Evolutionary conservation across 768 basidiomycete species (phyloP), one percentile per base, ranked within the genome.

Genomic region (Lyophyllum shimeji): DNA sequence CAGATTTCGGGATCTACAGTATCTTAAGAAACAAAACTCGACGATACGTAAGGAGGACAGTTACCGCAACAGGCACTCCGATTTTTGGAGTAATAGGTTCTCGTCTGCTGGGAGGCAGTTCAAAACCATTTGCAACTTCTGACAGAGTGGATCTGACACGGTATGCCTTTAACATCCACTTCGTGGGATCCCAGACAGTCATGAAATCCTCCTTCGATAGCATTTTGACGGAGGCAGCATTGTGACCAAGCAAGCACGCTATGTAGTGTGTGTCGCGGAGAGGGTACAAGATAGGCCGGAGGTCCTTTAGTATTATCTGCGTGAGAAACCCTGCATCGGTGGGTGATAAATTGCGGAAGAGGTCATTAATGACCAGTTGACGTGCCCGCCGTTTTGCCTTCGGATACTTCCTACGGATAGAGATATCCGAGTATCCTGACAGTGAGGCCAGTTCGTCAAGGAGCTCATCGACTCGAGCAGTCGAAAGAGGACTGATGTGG

Each of bases 231-330:
- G 88, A 76, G 20, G 76, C 72, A 46, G 79, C 73, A 61, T 90
- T 85, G 71, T 80, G 84, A 52, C 79, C 65, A 47, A 75, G 71
- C 44, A 93, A 67, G 39, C 81, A 80, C 23, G 69, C 68, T 20
- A 75, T 79, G 62, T 80, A 78, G 66, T 81, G 78, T 20, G 69
- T 73, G 29, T 71, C 75, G 13, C 79, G 78, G 0, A 87, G 72
- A 2, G 91, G 87, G 60, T 90, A 90, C 1, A 95, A 67, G 1
- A 95, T 67, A 7, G 93, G 93, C 25, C 86, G 81, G 0, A 98
- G 72, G 67, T 98, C 95, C 59, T 89, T 90, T 33, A 96, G 80
- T 56, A 98, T 89, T 59, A 96, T 87, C 64, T 98, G 95, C 0
- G 89, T 88, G 46, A 95, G 74, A 58, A 87, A 81, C 0, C 83